Evolutionary conservation across 2,329 filamentous ascomycete species (phyloP), one percentile per base, ranked within the genome.

Genomic region (Penicillium sp.): DNA sequence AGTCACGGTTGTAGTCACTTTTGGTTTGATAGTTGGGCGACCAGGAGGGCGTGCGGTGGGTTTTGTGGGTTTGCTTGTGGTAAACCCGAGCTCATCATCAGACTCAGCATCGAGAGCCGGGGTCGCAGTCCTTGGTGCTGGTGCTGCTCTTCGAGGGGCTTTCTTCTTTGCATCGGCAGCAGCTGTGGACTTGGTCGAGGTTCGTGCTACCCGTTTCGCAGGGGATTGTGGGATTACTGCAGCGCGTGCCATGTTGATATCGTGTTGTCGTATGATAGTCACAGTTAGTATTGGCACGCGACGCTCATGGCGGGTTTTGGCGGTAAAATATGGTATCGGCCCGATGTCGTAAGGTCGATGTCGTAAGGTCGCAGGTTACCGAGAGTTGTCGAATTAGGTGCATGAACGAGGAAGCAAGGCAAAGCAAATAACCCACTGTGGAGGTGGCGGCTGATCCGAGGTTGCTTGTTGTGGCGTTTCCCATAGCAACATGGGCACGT

Each of bases 151-250:
- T 27, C 34, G 40, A 4, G 55, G 45, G 1, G 44, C 46, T 23
- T 57, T 59, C 43, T 52, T 65, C 50, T 61, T 53, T 9, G 57
- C 49, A 25, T 58, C 58, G 11, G 60, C 55, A 23, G 63, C 52
- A n/a, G 58, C 56, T 46, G 61, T 66, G 1, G 61, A 46, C 31
- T 55, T 57, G 5, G 61, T 51, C 16, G 57, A 64, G 11, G 62
- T 57, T 25, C 65, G 63, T 11, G 52, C 45, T 9, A 43, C 62
- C 38, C 63, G 57, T 50, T 63, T 67, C 5, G 46, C 59, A 39
- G 65, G 65, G 40, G 64, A 64, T 11, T 57, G 58, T 4, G 65
- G 65, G 21, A 67, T 59, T 36, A 67, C 60, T 41, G 65, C 65
- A 39, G 65, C 64, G 40, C 65, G 65, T 47, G 65, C 65, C 65